Percentiles rank a stretch among this genome's conserved stretches.
Conservation (phyloP, 2,329 filamentous ascomycete genomes). For the Rutstroemia sp. region DNA sequence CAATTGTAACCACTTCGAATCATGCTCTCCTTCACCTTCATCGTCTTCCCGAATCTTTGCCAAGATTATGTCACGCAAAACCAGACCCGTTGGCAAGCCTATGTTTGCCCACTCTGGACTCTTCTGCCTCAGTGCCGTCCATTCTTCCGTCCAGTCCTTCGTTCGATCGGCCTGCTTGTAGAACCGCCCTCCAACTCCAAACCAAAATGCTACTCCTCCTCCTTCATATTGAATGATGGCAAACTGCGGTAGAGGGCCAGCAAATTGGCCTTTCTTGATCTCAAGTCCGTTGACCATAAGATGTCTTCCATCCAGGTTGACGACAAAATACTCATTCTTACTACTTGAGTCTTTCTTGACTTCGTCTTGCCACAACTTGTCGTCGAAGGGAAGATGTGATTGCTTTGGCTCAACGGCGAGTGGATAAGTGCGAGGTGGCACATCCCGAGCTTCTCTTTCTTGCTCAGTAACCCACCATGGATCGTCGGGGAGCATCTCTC, state of each 20-base stretch:
- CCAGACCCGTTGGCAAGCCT: constrained; percentile 15
- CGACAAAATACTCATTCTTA: constrained; percentile 21
- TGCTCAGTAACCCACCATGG: constrained; percentile 22
- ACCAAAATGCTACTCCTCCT: constrained; percentile 25
- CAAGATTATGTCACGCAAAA: constrained; percentile 20
- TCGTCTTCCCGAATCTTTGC: constrained; percentile 1
- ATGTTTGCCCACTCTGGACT: constrained; percentile 11
- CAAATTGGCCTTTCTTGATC: constrained; percentile 21
- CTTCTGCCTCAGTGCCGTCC: constrained; percentile 15
- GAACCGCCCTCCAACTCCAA: constrained; percentile 18
- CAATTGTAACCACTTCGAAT: constrained; percentile 4
- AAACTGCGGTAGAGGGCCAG: constrained; percentile 26
- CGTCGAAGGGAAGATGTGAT: constrained; percentile 13
- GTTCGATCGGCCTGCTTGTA: constrained; percentile 7
- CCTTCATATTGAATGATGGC: constrained; percentile 25
- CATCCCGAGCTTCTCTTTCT: constrained; percentile 15
- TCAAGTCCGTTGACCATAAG: constrained; percentile 24
- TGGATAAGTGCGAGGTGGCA: constrained; percentile 18
- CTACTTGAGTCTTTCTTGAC: constrained; percentile 13
- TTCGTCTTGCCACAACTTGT: constrained; percentile 19
- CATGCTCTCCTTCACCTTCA: constrained; percentile 6
- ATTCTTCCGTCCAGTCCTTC: constrained; percentile 6
- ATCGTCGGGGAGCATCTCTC: constrained; percentile 14
- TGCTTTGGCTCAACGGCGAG: constrained; percentile 1
- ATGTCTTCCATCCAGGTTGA: constrained; percentile 22